Evolutionary conservation across 805 yeast species (phyloP).

Genomic region (Candida nitratophila): DNA sequence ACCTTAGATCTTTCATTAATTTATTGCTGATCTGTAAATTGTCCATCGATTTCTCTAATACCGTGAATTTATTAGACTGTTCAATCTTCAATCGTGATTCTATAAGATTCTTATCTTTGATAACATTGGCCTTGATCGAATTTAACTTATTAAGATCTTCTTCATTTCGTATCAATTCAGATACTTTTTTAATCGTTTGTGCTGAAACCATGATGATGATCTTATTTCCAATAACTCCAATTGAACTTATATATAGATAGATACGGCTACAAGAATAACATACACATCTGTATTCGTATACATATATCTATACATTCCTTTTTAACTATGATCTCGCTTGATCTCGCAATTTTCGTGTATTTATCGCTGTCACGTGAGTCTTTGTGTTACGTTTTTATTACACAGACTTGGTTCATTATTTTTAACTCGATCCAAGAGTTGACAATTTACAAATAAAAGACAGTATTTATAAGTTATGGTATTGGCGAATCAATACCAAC

Average conservation of each 20-base stretch:
- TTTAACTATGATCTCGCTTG: too few relatives aligned
- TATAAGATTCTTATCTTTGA: constrained; percentile 64
- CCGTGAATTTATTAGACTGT: constrained; percentile 56
- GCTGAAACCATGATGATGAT: background rate
- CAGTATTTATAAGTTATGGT: too few relatives aligned
- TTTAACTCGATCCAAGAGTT: too few relatives aligned
- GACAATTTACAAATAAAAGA: too few relatives aligned
- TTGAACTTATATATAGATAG: background rate
- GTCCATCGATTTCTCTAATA: constrained; percentile 40
- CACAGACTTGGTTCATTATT: too few relatives aligned
- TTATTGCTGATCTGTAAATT: constrained; percentile 31
- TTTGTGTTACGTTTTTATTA: background rate
- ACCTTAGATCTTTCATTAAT: constrained; percentile 44
- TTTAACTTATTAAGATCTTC: constrained; percentile 49
- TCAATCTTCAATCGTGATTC: constrained; percentile 70
- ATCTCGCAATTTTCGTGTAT: too few relatives aligned
- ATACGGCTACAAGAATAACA: too few relatives aligned
- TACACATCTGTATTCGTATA: too few relatives aligned
- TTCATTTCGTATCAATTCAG: constrained; percentile 18
- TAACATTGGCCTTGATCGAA: constrained; percentile 45
- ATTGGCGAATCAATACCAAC: too few relatives aligned
- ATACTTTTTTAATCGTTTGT: constrained; percentile 13
- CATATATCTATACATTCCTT: too few relatives aligned
- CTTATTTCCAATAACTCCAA: too few relatives aligned
- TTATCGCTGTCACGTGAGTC: background rate